Evolutionary conservation across 2,329 filamentous ascomycete genomes (phyloP), one percentile per base, ranked within the genome.

Genomic region (Aspergillus sp.): DNA sequence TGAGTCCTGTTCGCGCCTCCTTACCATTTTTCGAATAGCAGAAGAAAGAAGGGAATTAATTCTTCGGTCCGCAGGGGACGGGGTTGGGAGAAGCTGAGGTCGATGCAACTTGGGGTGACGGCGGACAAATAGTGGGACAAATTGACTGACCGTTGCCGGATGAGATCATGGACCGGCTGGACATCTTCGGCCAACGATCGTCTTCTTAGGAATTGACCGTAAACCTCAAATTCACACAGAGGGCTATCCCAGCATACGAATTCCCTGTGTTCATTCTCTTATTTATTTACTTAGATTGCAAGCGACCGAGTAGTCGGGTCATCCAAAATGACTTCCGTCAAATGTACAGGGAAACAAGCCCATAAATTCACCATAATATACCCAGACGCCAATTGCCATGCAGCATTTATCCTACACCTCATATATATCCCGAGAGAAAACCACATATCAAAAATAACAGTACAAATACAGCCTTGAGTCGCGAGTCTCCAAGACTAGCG

Each of bases 351-450:
- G 12, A 47, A 47, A 47, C 20, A 10, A 46, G 42, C 45, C 11
- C 22, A 60, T 54, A 59, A 53, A 63, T 64, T 59, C 62, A 57
- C 62, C 61, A 58, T 62, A 55, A 59, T 57, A 65, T 65, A 71
- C 63, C 71, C 70, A 72, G 68, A 76, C 73, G 73, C 73, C 73
- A 64, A 65, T 65, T 73, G 67, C 68, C 69, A 76, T 75, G 73
- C 74, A 71, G 69, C 68, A 65, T 63, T 59, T 69, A 71, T 65
- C 65, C 65, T 63, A 70, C 64, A 69, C 57, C 57, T 64, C 62
- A 64, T 60, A 49, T 58, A 50, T 58, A 58, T 56, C 57, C 60
- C 64, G 66, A 60, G 45, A 22, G 11, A 47, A 24, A 47, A 47
- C 6, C 18, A 24, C 11, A 47, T 47, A 39, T 42, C 36, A 42